Percentiles rank a stretch among this genome's conserved stretches.
Conservation (phyloP, 805 yeast genomes). For the Maudiozyma saulgeensis region DNA sequence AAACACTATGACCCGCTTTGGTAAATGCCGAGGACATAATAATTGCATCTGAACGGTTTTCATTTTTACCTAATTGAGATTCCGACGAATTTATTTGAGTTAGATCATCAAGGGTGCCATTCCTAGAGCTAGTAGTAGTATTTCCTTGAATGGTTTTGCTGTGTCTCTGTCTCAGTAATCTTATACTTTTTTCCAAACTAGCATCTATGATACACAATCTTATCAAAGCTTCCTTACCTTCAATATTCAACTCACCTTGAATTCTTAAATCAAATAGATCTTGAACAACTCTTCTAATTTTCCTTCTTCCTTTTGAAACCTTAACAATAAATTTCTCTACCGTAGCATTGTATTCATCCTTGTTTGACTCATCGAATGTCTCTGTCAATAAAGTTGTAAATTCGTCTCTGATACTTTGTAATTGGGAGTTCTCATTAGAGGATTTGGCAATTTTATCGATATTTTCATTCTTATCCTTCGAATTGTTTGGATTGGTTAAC, state of each 20-base stretch:
- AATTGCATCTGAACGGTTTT: not conserved
- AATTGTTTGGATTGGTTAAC: slow-evolving; percentile 23
- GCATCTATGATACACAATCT: slow-evolving; percentile 64
- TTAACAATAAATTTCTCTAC: slow-evolving; percentile 31
- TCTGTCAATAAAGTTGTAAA: slow-evolving; percentile 34
- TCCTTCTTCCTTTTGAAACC: slow-evolving; percentile 30
- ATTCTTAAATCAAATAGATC: slow-evolving; percentile 52
- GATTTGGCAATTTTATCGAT: too few relatives aligned
- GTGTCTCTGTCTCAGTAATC: slow-evolving; percentile 27
- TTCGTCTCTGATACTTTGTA: slow-evolving; percentile 51
- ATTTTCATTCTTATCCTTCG: not conserved
- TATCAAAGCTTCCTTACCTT: slow-evolving; percentile 72
- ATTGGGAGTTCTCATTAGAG: slow-evolving; percentile 25
- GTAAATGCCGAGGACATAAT: slow-evolving; percentile 19
- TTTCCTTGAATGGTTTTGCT: not conserved
- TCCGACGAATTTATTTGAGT: slow-evolving; percentile 2
- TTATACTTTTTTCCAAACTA: slow-evolving; percentile 49
- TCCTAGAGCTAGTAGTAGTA: not conserved
- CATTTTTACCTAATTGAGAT: not conserved
- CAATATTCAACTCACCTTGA: slow-evolving; percentile 45
- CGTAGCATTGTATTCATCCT: slow-evolving; percentile 20
- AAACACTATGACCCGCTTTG: slow-evolving; percentile 23
- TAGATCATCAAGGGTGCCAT: not conserved
- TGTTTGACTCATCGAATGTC: slow-evolving; percentile 13
- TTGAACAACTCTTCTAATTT: slow-evolving; percentile 40